Base-by-base conservation (phyloP, 441 rosid species). In the Eruca vesicaria region DNA sequence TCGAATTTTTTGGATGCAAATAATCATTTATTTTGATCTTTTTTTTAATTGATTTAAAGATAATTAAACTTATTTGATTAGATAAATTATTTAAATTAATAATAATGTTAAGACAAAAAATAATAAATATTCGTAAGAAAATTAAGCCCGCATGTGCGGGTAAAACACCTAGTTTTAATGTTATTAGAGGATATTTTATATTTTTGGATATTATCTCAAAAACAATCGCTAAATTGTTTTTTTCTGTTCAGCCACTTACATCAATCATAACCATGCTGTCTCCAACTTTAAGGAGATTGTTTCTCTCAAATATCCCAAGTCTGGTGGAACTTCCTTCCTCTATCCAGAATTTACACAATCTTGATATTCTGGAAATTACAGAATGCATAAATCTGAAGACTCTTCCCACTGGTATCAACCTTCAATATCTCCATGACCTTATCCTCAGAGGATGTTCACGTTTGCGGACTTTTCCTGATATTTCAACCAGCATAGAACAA, bases 391-490 rank as follows among this genome's bases (percentile, higher is more conserved):
- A 19, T 14, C 14, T 73, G 2, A 21, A 36, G 64, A 55, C 1
- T 28, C 70, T 73, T 55, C 65, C 71, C 1, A 9, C 23, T 1
- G 58, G 14, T 2, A 20, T 65, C 45, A 56, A 73, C 50, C 59
- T 73, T 2, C 1, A 73, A 18, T 26, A n/a, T 28, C 64, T 73
- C 0, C 0, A 0, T 2, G 0, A 0, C 1, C 74, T 71, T 1
- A 0, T 2, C 9, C 26, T 71, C 3, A 5, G 0, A 2, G 15
- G 12, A 19, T 71, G 76, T 38, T 10, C 41, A 10, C 0, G 14
- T 31, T 32, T 71, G 75, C 45, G 2, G 26, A 61, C 18, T n/a
- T 71, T 71, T 3, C 75, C 75, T 1, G 23, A 71, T 61, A 71
- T 71, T 26, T 71, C 75, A 45, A 48, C 2, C 35, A 71, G 33